phyloP scores from a whole-genome alignment of 140 eudicot species.

The Anethum foeniculum region DNA sequence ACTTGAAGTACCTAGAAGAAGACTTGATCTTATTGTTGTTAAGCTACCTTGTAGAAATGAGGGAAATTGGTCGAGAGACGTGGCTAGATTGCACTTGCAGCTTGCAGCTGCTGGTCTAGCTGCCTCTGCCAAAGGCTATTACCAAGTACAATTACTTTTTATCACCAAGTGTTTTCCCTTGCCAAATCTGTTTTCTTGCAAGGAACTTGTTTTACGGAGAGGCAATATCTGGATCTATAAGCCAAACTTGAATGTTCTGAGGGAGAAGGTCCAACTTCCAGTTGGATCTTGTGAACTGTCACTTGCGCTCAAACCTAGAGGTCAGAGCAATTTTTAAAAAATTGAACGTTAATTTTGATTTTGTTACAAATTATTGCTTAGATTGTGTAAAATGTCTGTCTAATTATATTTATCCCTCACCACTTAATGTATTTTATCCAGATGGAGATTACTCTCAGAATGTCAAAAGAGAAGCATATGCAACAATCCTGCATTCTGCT shows the following conservation, averaged over 20 bases:
- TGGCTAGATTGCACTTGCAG: slow-evolving; percentile 78
- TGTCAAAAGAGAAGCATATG: slow-evolving; percentile 67
- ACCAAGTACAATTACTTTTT: slow-evolving; percentile 53
- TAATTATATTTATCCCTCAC: background rate
- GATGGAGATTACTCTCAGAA: slow-evolving; percentile 39
- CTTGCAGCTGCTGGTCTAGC: slow-evolving; percentile 61
- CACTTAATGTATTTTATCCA: slow-evolving; percentile 1
- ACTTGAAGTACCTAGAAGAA: slow-evolving; percentile 34
- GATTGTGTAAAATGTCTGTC: background rate
- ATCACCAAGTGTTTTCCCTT: slow-evolving; percentile 63
- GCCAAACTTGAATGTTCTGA: slow-evolving; percentile 50
- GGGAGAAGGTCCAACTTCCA: slow-evolving; percentile 67
- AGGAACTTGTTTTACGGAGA: slow-evolving; percentile 52
- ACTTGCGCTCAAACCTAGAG: slow-evolving; percentile 58
- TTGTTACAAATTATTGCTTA: background rate
- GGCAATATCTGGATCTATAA: slow-evolving; percentile 64
- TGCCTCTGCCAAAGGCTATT: slow-evolving; percentile 37
- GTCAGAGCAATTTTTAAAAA: slow-evolving; percentile 20
- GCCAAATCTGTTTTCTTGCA: slow-evolving; percentile 66
- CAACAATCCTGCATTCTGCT: slow-evolving; percentile 88
- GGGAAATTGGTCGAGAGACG: slow-evolving; percentile 78
- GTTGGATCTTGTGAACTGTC: slow-evolving; percentile 95
- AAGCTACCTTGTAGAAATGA: slow-evolving; percentile 70
- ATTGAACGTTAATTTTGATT: background rate
- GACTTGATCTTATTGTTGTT: slow-evolving; percentile 52